Evolutionary conservation across 1,284 basidiomycete genomes (phyloP), one percentile per base, ranked within the genome.

Genomic region (Lentinus polychrous): DNA sequence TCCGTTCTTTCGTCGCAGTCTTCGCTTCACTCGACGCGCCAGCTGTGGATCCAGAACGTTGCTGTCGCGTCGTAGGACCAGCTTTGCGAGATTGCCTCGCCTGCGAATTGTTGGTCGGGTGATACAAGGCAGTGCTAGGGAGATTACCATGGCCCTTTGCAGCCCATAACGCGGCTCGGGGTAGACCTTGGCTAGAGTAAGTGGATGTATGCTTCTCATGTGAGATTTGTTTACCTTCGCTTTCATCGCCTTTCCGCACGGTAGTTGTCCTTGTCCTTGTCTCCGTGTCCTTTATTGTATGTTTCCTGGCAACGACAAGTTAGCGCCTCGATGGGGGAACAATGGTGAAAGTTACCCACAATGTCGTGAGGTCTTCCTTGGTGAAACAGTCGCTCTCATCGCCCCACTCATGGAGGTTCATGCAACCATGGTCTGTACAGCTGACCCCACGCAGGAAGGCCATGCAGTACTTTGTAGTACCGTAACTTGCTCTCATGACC

Each of bases 401-500:
- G 17, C 94, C 95, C 83, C 94, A 95, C 65, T 99, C 96, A 65
- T 99, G 96, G 47, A 96, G 70, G 64, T 92, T 91, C 79, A 94
- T 89, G 69, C 95, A 99, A 52, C 81, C 83, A 57, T 89, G 84
- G 62, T 93, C 91, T 47, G 85, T 79, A 69, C 96, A 99, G 52
- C 80, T 81, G 41, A 82, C 76, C 18, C 91, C 86, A 43, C 94
- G 89, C 55, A 99, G 75, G 66, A 97, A 99, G 8, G 86, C 77
- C 76, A 98, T 94, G 69, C 96, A 99, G 65, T 99, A 99, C 66
- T 98, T 94, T 32, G 95, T 96, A 18, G 94, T 98, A 18, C 96
- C 96, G 66, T 94, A 88, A 62, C 91, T 95, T 10, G 94, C 95
- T 52, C 91, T 81, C 76, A 99, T 86, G 36, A 91, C 74, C 55